Conservation (phyloP, 306 rosid species). For the Styphnolobium japonicum region DNA sequence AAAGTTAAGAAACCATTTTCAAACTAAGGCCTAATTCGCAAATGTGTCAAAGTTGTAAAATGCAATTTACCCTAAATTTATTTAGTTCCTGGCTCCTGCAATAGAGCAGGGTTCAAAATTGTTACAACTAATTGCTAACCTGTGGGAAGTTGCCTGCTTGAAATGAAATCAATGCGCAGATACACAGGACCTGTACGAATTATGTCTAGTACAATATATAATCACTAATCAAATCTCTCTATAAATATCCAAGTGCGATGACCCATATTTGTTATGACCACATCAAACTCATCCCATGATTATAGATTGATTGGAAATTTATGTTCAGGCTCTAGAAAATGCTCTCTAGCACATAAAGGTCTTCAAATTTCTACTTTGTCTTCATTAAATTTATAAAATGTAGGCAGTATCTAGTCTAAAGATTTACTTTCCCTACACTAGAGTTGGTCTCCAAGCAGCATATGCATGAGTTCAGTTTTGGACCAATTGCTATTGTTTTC, state of each 20-base stretch:
- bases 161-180: not conserved
- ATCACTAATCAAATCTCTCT: not conserved
- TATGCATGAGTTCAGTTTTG: not conserved
- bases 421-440: not conserved
- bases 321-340: not conserved
- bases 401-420: not conserved
- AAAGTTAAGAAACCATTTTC: too few species aligned
- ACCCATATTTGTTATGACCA: not conserved
- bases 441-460: not conserved
- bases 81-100: not conserved
- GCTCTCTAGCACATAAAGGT: not conserved
- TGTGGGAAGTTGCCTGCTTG: too few species aligned
- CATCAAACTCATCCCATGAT: not conserved
- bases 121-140: too few species aligned
- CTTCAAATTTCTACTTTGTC: not conserved
- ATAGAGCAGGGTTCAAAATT: too few species aligned
- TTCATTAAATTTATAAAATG: not conserved
- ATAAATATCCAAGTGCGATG: not conserved
- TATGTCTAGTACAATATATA: not conserved
- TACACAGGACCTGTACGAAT: not conserved
- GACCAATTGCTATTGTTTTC: not conserved
- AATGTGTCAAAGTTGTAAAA: too few species aligned
- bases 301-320: not conserved
- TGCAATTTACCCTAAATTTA: too few species aligned
- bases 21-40: too few species aligned